A percentile compares a stretch with the other conserved stretches of the same genome.
Conservation (phyloP, 768 basidiomycete genomes). For the Amanita pallidorosea region DNA sequence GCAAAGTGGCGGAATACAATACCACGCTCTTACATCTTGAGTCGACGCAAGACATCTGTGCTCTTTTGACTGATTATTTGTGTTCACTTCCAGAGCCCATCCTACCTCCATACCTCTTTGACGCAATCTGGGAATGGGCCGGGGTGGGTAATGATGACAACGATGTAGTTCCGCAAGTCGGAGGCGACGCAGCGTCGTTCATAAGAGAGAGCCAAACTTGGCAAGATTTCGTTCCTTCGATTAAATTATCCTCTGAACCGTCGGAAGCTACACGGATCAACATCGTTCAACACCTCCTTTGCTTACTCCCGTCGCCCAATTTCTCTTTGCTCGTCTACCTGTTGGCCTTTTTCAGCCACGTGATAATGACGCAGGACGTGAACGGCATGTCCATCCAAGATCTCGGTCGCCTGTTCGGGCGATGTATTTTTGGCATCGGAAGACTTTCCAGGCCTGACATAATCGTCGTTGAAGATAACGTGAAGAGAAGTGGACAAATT, state of each 20-base stretch:
- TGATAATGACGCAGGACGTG: conserved; percentile 22
- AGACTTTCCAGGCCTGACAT: background rate
- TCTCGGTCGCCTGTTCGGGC: conserved; percentile 22
- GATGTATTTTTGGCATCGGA: conserved; percentile 21
- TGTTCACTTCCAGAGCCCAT: conserved; percentile 30
- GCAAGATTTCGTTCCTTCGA: background rate
- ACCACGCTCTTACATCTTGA: conserved; percentile 22
- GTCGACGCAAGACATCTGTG: conserved; percentile 29
- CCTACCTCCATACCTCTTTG: conserved; percentile 22
- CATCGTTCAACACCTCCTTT: conserved; percentile 25
- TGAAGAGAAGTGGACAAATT: conserved; percentile 11
- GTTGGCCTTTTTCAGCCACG: conserved; percentile 33
- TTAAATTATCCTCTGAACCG: conserved; percentile 5
- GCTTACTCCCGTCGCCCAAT: conserved; percentile 31
- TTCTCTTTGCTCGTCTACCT: conserved; percentile 33
- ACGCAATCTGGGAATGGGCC: conserved; percentile 26
- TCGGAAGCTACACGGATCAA: conserved; percentile 14
- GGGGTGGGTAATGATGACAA: conserved; percentile 12
- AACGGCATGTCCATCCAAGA: conserved; percentile 22
- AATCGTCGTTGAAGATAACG: background rate
- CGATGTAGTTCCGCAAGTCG: background rate
- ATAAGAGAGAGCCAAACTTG: conserved; percentile 3
- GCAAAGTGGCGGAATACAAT: conserved; percentile 12
- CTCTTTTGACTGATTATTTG: conserved; percentile 28
- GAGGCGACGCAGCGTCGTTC: background rate